Conservation (phyloP, 2,329 filamentous ascomycete species). For the Microthyrium microscopicum region DNA sequence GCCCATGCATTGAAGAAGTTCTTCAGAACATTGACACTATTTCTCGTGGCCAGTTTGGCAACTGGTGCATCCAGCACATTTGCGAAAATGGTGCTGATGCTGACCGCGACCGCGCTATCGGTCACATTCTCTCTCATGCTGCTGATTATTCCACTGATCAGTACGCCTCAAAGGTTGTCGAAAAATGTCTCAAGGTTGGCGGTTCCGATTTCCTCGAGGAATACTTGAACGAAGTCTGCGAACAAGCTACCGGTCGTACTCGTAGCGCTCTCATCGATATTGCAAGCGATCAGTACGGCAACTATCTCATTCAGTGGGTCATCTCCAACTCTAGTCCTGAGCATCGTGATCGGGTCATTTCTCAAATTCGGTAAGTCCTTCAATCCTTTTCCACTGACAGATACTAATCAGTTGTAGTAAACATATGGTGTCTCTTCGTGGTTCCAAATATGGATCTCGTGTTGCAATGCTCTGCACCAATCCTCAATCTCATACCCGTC, state of each 20-base stretch:
- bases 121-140: constrained; percentile 85
- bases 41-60: constrained; percentile 93
- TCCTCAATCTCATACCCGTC: constrained; percentile 72
- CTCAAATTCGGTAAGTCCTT: constrained; percentile 54
- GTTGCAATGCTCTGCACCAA: constrained; percentile 99
- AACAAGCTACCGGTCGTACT: constrained; percentile 58
- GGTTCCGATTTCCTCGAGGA: constrained; percentile 77
- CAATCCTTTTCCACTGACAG: constrained; percentile 9
- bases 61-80: constrained; percentile 99
- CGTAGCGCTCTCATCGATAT: constrained; percentile 97
- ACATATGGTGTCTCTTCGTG: constrained; percentile 97
- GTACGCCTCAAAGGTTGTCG: constrained; percentile 96
- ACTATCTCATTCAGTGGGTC: constrained; percentile 96
- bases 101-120: constrained; percentile 83
- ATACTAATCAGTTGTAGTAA: constrained; percentile 36
- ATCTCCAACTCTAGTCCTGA: constrained; percentile 73
- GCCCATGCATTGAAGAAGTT: constrained; percentile 93
- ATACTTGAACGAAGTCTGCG: constrained; percentile 87
- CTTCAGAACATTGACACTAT: constrained; percentile 90
- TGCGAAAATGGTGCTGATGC: constrained; percentile 87
- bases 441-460: constrained; percentile 94
- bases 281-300: constrained; percentile 95
- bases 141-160: constrained; percentile 98
- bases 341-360: constrained; percentile 83
- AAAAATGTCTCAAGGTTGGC: constrained; percentile 97